Evolutionary conservation across 192 early-diverging fungal genomes (phyloP).

Genomic region (Podila clonocystis): DNA sequence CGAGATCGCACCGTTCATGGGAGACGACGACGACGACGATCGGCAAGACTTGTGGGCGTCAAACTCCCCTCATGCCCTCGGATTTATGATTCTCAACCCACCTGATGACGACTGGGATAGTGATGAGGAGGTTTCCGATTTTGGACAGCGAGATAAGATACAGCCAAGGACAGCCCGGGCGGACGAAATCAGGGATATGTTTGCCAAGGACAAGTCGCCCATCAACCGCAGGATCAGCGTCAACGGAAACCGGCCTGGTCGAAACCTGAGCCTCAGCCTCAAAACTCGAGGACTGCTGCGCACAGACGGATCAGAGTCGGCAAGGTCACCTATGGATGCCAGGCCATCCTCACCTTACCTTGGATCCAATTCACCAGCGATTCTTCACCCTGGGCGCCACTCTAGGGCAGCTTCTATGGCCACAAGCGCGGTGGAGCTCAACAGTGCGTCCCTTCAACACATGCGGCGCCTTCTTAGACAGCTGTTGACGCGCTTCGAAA

Average conservation of each 20-base stretch:
- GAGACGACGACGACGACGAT: constrained; percentile 67
- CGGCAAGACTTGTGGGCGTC: constrained; percentile 51
- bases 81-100: constrained; percentile 31
- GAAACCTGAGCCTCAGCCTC: constrained; percentile 47
- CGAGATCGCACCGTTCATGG: constrained; percentile 68
- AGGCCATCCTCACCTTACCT: constrained; percentile 49
- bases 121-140: constrained; percentile 57
- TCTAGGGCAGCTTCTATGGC: constrained; percentile 42
- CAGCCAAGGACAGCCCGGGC: constrained; percentile 30
- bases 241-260: constrained; percentile 43
- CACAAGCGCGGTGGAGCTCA: constrained; percentile 61
- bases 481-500: constrained; percentile 72
- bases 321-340: constrained; percentile 43
- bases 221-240: constrained; percentile 58
- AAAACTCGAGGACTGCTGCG: constrained; percentile 49
- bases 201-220: constrained; percentile 56
- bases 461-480: constrained; percentile 76
- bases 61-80: constrained; percentile 47
- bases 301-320: constrained; percentile 49
- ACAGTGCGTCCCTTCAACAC: constrained; percentile 72
- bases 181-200: constrained; percentile 64
- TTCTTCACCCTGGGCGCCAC: constrained; percentile 25
- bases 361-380: constrained; percentile 10
- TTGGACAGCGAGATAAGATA: constrained; percentile 39
- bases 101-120: constrained; percentile 28